These are phyloP conservation scores for Boletus pseudopeckii DNA, from an alignment of 768 basidiomycete genomes.

Conservation along the genomic window DNA sequence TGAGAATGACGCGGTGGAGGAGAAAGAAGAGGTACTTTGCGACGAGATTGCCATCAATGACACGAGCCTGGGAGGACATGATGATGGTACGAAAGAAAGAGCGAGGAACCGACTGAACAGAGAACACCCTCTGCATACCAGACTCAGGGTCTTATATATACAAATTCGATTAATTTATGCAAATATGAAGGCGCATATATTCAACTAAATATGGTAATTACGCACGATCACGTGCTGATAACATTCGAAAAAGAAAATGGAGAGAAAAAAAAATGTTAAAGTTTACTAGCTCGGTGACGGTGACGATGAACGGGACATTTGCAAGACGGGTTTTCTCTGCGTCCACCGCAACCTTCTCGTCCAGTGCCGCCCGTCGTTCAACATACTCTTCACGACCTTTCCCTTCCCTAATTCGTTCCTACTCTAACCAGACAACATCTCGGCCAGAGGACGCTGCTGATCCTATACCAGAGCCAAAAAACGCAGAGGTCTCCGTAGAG, in stretches of 20 bases:
- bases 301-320: constrained; percentile 49
- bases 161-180: neutral
- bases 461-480: constrained; percentile 16
- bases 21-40: constrained; percentile 61
- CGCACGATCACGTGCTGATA: constrained; percentile 23
- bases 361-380: constrained; percentile 43
- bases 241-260: neutral
- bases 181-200: no score
- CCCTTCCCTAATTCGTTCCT: constrained; percentile 40
- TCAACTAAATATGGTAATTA: neutral
- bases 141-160: constrained; percentile 4
- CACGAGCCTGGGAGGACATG: constrained; percentile 43
- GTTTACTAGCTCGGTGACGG: neutral
- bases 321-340: constrained; percentile 54
- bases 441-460: constrained; percentile 14
- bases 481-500: constrained; percentile 32
- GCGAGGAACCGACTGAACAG: neutral
- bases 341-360: constrained; percentile 56
- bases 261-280: neutral
- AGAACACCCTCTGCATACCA: constrained; percentile 3
- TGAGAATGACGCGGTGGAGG: constrained; percentile 13
- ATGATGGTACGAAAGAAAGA: constrained; percentile 25
- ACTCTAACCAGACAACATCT: constrained; percentile 56
- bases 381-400: constrained; percentile 25
- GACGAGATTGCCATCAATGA: constrained; percentile 82